Conservation (phyloP, 805 yeast species). For the Pichia cephalocereana region DNA sequence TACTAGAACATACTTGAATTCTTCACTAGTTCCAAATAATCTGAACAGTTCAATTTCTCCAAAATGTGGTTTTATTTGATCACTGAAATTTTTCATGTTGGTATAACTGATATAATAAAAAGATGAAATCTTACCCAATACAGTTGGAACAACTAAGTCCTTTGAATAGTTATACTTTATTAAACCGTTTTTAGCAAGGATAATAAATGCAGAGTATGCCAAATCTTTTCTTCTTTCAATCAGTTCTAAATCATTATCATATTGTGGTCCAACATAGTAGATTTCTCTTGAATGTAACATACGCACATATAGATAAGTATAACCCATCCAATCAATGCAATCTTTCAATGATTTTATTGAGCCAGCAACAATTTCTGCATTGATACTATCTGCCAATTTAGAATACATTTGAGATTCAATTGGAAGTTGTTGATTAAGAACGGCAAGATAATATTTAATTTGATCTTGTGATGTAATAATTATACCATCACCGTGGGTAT, state of each 20-base stretch:
- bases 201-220: constrained; percentile 63
- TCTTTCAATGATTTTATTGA: constrained; percentile 49
- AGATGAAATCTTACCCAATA: constrained; percentile 77
- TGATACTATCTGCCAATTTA: constrained; percentile 61
- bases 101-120: constrained; percentile 71
- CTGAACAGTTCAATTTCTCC: constrained; percentile 67
- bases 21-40: constrained; percentile 73
- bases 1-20: constrained; percentile 74
- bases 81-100: constrained; percentile 62
- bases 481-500: constrained; percentile 86
- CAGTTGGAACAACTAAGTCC: constrained; percentile 49
- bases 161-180: constrained; percentile 44
- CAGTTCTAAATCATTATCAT: constrained; percentile 41
- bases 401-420: constrained; percentile 82
- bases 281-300: constrained; percentile 64
- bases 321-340: constrained; percentile 73
- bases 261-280: constrained; percentile 67
- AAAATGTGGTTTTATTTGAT: constrained; percentile 53
- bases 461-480: constrained; percentile 83
- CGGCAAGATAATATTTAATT: constrained; percentile 78
- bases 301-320: constrained; percentile 70
- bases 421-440: constrained; percentile 85
- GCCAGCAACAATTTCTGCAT: constrained; percentile 83
- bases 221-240: constrained; percentile 53
- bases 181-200: constrained; percentile 49